Evolutionary conservation across 345 rosid species (phyloP), one percentile per base, ranked within the genome.

Genomic region (Angophora floribunda): DNA sequence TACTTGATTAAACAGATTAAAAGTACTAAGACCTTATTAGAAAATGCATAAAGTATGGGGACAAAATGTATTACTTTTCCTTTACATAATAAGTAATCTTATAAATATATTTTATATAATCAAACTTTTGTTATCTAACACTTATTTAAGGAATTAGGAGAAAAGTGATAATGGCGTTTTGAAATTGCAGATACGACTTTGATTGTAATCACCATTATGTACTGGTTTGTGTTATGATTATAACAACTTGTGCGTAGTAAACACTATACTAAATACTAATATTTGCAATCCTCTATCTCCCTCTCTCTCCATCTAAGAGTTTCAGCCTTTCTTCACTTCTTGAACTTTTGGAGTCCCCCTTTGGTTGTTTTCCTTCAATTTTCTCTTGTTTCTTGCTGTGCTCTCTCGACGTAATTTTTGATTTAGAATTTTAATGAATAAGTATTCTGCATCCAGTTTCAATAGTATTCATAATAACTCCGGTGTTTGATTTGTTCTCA

Each of bases 191-290:
- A 13, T n/a, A n/a, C 2, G 19, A 63, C 41, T 63, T 63, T 63
- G 75, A n/a, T 4, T 7, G 9, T 0, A 63, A 19, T n/a, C n/a
- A 63, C 9, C 75, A 4, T 13, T n/a, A 0, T 0, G 2, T 7
- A 63, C 9, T 0, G 10, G 15, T 13, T 63, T n/a, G 0, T 63
- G 36, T n/a, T 63, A 63, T n/a, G 41, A 63, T 63, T 63, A 7
- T 19, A n/a, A 13, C n/a, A 63, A n/a, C 1, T 8, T n/a, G 1
- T 7, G 9, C 10, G 2, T n/a, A 63, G 41, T 14, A n/a, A n/a
- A 8, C 3, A 63, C 7, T 32, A 3, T 8, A 55, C 4, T 36
- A 36, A 36, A 36, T 36, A 36, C 41, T 36, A 36, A 36, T 36
- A 36, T 36, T 36, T 36, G 41, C 19, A 55, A 8, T 21, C 21